A percentile compares a stretch with the other conserved stretches of the same genome.
Conservation (phyloP, 164 flowering plant genomes). For the Litsea cubeba region DNA sequence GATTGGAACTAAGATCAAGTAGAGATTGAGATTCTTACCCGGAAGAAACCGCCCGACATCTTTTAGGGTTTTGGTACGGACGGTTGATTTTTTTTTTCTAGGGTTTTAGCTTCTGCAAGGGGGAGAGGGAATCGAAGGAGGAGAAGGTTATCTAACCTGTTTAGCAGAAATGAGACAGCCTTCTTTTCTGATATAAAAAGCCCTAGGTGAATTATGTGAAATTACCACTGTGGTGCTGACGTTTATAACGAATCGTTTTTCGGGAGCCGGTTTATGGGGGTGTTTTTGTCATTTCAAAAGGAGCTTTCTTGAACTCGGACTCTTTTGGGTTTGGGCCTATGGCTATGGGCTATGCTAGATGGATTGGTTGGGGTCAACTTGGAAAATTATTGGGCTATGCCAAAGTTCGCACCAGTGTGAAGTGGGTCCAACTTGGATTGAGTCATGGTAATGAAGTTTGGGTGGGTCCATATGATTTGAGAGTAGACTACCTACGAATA, state of each 20-base stretch:
- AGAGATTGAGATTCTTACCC: slow-evolving; percentile 37
- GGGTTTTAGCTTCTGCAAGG: background rate
- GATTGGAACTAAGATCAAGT: background rate
- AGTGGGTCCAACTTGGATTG: too few species aligned
- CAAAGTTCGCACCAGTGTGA: too few species aligned
- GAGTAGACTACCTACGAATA: too few species aligned
- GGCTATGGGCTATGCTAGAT: too few species aligned
- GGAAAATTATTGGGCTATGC: too few species aligned
- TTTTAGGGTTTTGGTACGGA: slow-evolving; percentile 43
- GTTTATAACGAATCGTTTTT: background rate
- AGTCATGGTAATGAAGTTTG: too few species aligned
- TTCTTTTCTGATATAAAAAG: background rate
- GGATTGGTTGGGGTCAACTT: too few species aligned
- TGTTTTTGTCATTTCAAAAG: background rate
- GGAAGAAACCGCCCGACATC: slow-evolving; percentile 99
- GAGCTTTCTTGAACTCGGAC: background rate
- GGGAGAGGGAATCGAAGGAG: background rate
- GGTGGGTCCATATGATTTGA: too few species aligned
- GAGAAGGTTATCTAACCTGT: background rate
- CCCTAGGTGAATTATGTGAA: background rate
- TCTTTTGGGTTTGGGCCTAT: too few species aligned
- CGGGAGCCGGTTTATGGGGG: background rate
- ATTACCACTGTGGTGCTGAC: background rate
- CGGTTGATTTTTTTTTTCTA: background rate
- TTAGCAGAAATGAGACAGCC: background rate